These are phyloP conservation scores for Trichoderma reesei DNA, from an alignment of 495 filamentous ascomycete species.

Conservation along the genomic window DNA sequence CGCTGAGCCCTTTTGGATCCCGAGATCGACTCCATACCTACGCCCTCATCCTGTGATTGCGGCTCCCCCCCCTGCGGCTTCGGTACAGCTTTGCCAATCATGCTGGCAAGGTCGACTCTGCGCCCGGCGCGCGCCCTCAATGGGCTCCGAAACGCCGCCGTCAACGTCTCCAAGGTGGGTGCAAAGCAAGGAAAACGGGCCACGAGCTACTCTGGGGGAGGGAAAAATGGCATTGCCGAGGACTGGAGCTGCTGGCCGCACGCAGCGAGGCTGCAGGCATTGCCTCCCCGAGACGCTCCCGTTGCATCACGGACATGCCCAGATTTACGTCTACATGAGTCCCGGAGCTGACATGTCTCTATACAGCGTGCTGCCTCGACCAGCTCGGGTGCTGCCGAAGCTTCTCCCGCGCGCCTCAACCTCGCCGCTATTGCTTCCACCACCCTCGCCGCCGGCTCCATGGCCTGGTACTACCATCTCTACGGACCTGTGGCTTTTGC, in stretches of 20 bases:
- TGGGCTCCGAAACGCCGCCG: conserved; percentile 53
- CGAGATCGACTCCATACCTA: conserved; percentile 15
- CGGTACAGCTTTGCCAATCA: conserved; percentile 45
- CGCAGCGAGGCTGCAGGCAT: background rate
- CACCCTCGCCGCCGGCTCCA: conserved; percentile 70
- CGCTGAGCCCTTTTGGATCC: conserved; percentile 13
- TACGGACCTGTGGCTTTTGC: conserved; percentile 82
- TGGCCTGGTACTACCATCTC: conserved; percentile 92
- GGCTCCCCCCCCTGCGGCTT: conserved; percentile 29
- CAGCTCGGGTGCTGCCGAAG: conserved; percentile 43
- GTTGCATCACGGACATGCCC: conserved; percentile 8
- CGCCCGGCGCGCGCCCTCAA: conserved; percentile 71
- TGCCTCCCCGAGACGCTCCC: conserved; percentile 3
- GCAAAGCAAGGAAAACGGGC: conserved; percentile 17
- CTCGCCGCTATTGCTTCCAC: conserved; percentile 76
- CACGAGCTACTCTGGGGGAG: conserved; percentile 12
- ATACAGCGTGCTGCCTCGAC: conserved; percentile 52
- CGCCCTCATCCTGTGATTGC: conserved; percentile 26
- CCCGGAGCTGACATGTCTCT: conserved; percentile 19
- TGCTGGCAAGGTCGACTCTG: conserved; percentile 80
- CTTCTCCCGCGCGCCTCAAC: conserved; percentile 57
- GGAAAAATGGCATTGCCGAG: conserved; percentile 11
- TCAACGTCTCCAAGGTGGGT: conserved; percentile 51
- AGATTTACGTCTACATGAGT: background rate
- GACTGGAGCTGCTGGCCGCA: background rate